Conservation (phyloP, 1,284 basidiomycete species). For the Rhodotorula sp. region DNA sequence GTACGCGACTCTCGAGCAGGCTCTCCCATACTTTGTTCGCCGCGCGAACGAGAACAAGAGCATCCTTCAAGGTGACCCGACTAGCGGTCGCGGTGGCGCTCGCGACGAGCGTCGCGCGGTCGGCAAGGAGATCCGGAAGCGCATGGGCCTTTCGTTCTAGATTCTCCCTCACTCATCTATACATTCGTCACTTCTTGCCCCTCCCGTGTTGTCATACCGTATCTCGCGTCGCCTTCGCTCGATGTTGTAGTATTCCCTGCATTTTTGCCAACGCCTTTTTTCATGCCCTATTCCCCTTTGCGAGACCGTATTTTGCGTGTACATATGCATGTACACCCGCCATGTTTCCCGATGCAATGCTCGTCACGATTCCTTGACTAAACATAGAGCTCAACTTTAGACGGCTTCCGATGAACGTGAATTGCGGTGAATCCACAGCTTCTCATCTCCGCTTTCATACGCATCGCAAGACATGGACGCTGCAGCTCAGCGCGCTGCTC, state of each 20-base stretch:
- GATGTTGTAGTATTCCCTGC: background rate
- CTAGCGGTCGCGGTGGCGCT: slow-evolving; percentile 39
- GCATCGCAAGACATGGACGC: background rate
- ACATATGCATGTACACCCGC: background rate
- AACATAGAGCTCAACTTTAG: too few relatives aligned
- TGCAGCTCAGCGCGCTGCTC: background rate
- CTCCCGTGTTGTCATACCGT: too few relatives aligned
- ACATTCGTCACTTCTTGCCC: too few relatives aligned
- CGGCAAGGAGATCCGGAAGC: slow-evolving; percentile 37
- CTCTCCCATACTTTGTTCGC: slow-evolving; percentile 44
- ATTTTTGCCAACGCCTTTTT: background rate
- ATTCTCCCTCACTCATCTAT: background rate
- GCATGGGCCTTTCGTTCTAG: slow-evolving; percentile 34
- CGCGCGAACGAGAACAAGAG: slow-evolving; percentile 45
- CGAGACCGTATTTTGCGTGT: too few relatives aligned
- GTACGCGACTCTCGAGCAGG: slow-evolving; percentile 42
- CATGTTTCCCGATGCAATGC: too few relatives aligned
- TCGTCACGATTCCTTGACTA: too few relatives aligned
- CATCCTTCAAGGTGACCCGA: slow-evolving; percentile 41
- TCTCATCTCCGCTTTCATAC: background rate
- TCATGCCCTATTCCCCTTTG: background rate
- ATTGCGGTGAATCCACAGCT: too few relatives aligned
- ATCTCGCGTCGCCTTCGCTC: background rate
- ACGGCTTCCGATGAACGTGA: background rate
- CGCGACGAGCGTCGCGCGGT: slow-evolving; percentile 40